Evolutionary conservation across 176 grass and related monocot species (phyloP).

Genomic region (Ananas comosus): DNA sequence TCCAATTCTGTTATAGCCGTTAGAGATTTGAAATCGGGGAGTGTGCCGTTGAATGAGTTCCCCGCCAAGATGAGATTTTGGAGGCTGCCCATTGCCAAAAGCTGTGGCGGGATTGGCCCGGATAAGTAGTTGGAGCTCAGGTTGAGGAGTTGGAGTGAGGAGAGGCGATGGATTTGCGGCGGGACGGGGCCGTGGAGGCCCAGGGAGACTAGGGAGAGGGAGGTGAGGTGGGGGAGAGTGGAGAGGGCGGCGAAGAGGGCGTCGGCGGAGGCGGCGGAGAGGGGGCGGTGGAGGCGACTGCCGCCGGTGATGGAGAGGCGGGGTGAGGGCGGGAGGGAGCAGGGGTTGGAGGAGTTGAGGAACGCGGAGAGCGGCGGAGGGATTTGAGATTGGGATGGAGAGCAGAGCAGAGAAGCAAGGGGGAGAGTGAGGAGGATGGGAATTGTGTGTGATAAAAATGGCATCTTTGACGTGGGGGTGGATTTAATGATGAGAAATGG

Average conservation of each 20-base stretch:
- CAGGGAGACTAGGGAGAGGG: conserved; percentile 49
- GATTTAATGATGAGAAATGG: not conserved
- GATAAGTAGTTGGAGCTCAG: conserved; percentile 69
- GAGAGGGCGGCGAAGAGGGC: conserved; percentile 85
- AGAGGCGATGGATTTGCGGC: conserved; percentile 55
- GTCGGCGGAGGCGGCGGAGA: conserved; percentile 53
- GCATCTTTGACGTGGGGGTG: not conserved
- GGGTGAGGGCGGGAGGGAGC: conserved; percentile 37
- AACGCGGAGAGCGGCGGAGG: conserved; percentile 26
- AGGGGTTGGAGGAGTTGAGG: conserved; percentile 31
- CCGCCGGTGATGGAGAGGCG: conserved; percentile 34
- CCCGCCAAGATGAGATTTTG: conserved; percentile 50
- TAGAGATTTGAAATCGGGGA: conserved; percentile 43
- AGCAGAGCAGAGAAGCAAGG: not conserved
- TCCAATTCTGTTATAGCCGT: conserved; percentile 57
- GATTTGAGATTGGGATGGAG: conserved; percentile 62
- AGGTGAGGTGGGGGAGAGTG: conserved; percentile 28
- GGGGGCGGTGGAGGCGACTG: conserved; percentile 31
- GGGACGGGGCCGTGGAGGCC: conserved; percentile 64
- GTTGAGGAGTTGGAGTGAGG: conserved; percentile 48
- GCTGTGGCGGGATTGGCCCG: conserved; percentile 33
- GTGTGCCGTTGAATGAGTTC: conserved; percentile 56
- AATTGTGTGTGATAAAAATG: not conserved
- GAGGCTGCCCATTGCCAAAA: conserved; percentile 48
- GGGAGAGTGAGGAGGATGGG: not conserved